Evolutionary conservation across 257 asterid species (phyloP), one percentile per base, ranked within the genome.

Genomic region (Ilex aquifolium): DNA sequence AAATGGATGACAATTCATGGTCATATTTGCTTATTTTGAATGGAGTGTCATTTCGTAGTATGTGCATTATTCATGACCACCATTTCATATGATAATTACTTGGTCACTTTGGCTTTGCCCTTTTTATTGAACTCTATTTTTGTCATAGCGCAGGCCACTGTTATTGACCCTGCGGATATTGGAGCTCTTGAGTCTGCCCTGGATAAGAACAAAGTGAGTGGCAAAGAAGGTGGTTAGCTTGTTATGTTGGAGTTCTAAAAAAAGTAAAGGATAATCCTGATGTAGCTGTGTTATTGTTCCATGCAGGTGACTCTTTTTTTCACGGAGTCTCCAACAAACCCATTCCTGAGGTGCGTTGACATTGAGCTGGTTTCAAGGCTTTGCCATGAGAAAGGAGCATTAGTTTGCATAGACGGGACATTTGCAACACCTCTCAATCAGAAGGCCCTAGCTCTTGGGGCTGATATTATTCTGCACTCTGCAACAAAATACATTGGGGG

Each of bases 371-470:
- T 85, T 70, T 83, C 97, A 2, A 90, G 80, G 84, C 89, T 88
- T 62, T 90, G 97, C 76, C 97, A 85, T 74, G 86, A 68, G 53
- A 88, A 85, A 63, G 97, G 97, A 66, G 89, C 93, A 58, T 56
- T 90, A 73, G 96, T 88, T 29, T 81, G 88, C 56, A 65, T 90
- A 48, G 97, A 90, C 64, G 97, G 97, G 69, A 90, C 97, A 32
- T 88, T 90, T 70, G 97, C 97, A 29, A 85, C 97, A 60, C 96
- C 97, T 66, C 76, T 90, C 58, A 90, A 90, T 85, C 97, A 90
- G 86, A 88, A 88, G 80, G 93, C 91, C 60, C 78, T 90, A 76
- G 88, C 97, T 65, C 83, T 88, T 55, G 97, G 97, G 31, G 97
- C 96, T 76, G 97, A 90, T 82, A 70, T 90, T 62, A 86, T 90